Conservation (phyloP, 208 protist species). For the Leishmania tarentolae region DNA sequence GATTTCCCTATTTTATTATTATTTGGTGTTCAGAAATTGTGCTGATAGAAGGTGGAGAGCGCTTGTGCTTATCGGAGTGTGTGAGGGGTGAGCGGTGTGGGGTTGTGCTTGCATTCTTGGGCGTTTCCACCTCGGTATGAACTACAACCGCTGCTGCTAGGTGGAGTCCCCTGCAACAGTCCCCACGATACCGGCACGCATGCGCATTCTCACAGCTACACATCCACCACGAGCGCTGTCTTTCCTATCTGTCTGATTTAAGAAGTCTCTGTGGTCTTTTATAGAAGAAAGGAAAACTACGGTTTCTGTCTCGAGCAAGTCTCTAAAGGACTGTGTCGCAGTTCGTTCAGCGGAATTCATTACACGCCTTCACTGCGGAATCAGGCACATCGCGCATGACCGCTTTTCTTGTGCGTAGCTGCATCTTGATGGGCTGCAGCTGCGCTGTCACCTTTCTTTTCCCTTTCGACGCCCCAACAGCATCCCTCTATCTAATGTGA, state of each 20-base stretch:
- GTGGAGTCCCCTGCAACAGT: not conserved
- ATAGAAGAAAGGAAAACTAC: slow-evolving; percentile 14
- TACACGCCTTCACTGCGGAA: not conserved
- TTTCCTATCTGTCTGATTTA: slow-evolving; percentile 4
- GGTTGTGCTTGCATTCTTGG: not conserved
- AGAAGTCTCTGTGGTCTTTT: slow-evolving; percentile 1
- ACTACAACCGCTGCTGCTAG: not conserved
- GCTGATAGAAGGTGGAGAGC: not conserved
- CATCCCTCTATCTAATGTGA: not conserved
- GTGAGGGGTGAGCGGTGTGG: not conserved
- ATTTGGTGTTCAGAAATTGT: not conserved
- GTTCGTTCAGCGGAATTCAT: not conserved
- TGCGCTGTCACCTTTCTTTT: not conserved
- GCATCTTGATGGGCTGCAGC: not conserved
- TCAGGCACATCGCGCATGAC: not conserved
- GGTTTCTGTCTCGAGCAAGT: not conserved
- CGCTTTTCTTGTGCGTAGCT: not conserved
- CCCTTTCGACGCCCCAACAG: not conserved
- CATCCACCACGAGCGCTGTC: not conserved
- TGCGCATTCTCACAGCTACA: not conserved
- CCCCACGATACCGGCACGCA: not conserved
- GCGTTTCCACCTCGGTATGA: not conserved
- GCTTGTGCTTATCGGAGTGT: not conserved
- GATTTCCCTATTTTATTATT: slow-evolving; percentile 1
- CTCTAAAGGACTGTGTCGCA: not conserved